Percentiles rank a stretch among this genome's conserved stretches.
Evolutionary conservation across 257 asterid genomes (phyloP).

Genomic region (Plantago elongata): DNA sequence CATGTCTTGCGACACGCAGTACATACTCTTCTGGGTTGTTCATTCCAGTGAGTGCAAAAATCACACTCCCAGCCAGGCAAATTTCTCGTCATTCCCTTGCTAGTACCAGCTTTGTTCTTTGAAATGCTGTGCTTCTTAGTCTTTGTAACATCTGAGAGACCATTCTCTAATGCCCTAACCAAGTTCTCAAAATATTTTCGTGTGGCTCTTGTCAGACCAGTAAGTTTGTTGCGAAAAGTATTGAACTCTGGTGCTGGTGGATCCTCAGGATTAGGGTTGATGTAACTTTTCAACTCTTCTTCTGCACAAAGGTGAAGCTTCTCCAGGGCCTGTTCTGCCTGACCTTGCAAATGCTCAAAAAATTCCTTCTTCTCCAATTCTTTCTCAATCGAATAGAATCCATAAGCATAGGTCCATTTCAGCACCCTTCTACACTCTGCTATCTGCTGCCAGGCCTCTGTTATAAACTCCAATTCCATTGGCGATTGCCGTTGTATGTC

Average conservation of each 20-base stretch:
- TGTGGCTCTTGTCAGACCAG: slow-evolving; percentile 87
- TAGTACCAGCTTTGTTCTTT: too few relatives aligned
- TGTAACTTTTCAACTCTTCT: slow-evolving; percentile 70
- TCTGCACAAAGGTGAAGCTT: slow-evolving; percentile 94
- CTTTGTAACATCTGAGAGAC: slow-evolving; percentile 59
- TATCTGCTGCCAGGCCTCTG: slow-evolving; percentile 46
- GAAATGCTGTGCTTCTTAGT: too few relatives aligned
- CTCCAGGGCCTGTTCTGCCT: slow-evolving; percentile 90
- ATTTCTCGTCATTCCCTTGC: background rate
- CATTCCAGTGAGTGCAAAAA: too few relatives aligned
- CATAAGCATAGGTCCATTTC: slow-evolving; percentile 44
- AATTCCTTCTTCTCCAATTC: slow-evolving; percentile 24
- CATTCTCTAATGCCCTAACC: slow-evolving; percentile 82
- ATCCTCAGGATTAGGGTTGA: slow-evolving; percentile 27
- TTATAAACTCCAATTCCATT: slow-evolving; percentile 9
- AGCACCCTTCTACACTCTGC: slow-evolving; percentile 45
- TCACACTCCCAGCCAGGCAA: background rate
- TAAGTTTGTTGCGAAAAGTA: slow-evolving; percentile 78
- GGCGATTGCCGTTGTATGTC: background rate
- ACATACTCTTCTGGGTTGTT: slow-evolving; percentile 24
- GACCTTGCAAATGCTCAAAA: slow-evolving; percentile 92
- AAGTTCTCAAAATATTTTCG: slow-evolving; percentile 85
- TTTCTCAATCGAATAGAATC: slow-evolving; percentile 25
- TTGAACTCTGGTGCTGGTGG: slow-evolving; percentile 65
- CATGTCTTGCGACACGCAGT: slow-evolving; percentile 46